A percentile compares a stretch with the other conserved stretches of the same genome.
Conservation (phyloP, 176 grass and related monocot species). For the Musa beccarii region DNA sequence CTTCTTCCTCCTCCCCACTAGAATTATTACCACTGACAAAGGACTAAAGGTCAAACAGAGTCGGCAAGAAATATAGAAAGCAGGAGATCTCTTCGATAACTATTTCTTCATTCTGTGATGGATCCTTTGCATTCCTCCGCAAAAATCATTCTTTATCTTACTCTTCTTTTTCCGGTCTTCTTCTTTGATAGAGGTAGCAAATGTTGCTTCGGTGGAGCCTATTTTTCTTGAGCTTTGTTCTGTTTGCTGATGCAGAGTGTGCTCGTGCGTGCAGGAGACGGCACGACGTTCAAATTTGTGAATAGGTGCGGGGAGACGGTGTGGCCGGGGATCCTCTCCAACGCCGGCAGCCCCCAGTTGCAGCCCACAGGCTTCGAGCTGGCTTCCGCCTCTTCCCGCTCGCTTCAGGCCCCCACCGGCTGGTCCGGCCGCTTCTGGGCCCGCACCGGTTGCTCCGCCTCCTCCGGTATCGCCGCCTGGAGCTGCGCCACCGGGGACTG, state of each 20-base stretch:
- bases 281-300: not conserved
- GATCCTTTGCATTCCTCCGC: too few species aligned
- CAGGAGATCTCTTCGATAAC: too few species aligned
- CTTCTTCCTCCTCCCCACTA: not conserved
- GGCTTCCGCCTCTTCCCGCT: not conserved
- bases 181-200: not conserved
- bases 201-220: not conserved
- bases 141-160: not conserved
- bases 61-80: too few species aligned
- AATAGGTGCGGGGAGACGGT: not conserved
- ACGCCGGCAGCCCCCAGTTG: not conserved
- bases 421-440: conserved; percentile 15
- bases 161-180: not conserved
- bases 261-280: not conserved
- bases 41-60: too few species aligned
- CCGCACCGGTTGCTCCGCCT: not conserved
- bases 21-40: not conserved
- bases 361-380: conserved; percentile 10
- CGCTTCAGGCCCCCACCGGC: not conserved
- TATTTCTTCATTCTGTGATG: too few species aligned
- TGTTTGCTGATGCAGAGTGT: not conserved
- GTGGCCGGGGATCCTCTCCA: conserved; percentile 12
- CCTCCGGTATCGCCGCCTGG: not conserved
- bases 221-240: not conserved
- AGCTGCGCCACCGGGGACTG: conserved; percentile 81